Evolutionary conservation across 805 yeast species (phyloP).

Genomic region (Scheffersomyces lignosus): DNA sequence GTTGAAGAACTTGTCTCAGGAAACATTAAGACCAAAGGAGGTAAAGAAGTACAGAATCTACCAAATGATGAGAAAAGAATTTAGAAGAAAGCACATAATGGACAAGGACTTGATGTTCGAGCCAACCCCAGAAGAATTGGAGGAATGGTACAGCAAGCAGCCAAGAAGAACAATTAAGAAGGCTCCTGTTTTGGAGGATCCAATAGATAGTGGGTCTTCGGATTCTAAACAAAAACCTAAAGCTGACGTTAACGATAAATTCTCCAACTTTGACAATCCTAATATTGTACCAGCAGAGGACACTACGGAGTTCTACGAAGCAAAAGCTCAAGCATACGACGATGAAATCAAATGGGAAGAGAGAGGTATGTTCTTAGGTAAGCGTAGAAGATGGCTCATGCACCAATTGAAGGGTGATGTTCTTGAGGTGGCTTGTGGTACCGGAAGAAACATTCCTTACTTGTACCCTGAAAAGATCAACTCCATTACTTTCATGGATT

Average conservation of each 20-base stretch:
- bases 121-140: conserved; percentile 43
- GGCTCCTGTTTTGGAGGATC: conserved; percentile 23
- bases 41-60: conserved; percentile 59
- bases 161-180: conserved; percentile 21
- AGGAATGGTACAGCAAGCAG: conserved; percentile 40
- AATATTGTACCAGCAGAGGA: conserved; percentile 69
- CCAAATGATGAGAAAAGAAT: conserved; percentile 51
- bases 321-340: conserved; percentile 79
- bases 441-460: conserved; percentile 88
- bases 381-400: conserved; percentile 78
- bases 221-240: conserved; percentile 19
- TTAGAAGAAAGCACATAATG: conserved; percentile 37
- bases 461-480: conserved; percentile 57
- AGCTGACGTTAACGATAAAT: conserved; percentile 9
- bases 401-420: conserved; percentile 82
- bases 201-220: conserved; percentile 29
- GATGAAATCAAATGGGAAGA: conserved; percentile 76
- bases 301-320: conserved; percentile 77
- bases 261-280: conserved; percentile 40
- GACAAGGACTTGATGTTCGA: conserved; percentile 35
- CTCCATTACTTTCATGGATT: conserved; percentile 82
- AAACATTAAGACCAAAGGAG: conserved; percentile 64
- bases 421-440: conserved; percentile 92
- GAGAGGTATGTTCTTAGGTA: conserved; percentile 56
- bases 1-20: conserved; percentile 57